phyloP scores from a whole-genome alignment of 768 basidiomycete species.

The Boletus fagicola region DNA sequence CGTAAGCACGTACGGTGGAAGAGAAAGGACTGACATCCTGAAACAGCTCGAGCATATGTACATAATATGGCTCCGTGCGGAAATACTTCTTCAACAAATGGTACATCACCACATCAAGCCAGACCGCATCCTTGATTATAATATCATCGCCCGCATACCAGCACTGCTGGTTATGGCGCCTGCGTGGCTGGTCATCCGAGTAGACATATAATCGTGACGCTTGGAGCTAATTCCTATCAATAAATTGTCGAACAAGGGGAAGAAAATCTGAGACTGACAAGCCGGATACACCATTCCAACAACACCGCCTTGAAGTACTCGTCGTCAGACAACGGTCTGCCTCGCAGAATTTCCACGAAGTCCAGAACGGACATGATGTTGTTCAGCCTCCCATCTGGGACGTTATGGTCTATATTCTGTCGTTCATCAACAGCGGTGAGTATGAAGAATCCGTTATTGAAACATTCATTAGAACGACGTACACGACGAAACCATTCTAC shows the following conservation, averaged over 20 bases:
- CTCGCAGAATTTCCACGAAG: neutral
- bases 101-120: neutral
- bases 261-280: neutral
- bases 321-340: neutral
- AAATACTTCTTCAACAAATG: neutral
- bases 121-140: neutral
- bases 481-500: neutral
- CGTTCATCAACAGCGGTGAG: neutral
- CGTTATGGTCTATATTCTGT: neutral
- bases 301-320: neutral
- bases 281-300: neutral
- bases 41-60: constrained; percentile 2
- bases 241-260: neutral
- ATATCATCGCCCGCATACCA: neutral
- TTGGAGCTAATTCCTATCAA: neutral
- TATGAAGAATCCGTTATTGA: no score
- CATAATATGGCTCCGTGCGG: neutral
- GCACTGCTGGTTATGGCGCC: neutral
- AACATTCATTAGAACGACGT: neutral
- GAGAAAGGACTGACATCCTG: neutral
- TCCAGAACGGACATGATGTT: neutral
- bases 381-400: neutral
- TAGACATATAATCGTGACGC: neutral
- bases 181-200: neutral
- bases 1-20: no score